Percentiles rank a stretch among this genome's conserved stretches.
phyloP scores from a whole-genome alignment of 805 yeast species.

The Lachancea kluyveri region DNA sequence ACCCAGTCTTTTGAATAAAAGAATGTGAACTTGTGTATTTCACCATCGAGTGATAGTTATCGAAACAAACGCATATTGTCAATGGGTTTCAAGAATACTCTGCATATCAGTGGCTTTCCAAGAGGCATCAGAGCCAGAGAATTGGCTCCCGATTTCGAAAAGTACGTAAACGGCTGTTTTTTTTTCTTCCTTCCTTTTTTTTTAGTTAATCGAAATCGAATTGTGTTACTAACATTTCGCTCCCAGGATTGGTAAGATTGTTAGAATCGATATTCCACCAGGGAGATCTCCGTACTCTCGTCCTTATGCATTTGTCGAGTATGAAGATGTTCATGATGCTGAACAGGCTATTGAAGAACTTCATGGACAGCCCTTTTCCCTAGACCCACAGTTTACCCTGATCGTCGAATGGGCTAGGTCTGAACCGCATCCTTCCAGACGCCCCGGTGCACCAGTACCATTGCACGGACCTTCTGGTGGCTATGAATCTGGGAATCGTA shows the following conservation, averaged over 20 bases:
- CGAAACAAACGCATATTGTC: too few relatives aligned
- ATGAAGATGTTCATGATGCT: slow-evolving; percentile 44
- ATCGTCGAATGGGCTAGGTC: slow-evolving; percentile 52
- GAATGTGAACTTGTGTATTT: too few relatives aligned
- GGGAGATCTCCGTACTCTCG: slow-evolving; percentile 53
- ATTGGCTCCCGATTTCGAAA: slow-evolving; percentile 54
- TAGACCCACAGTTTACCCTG: slow-evolving; percentile 36
- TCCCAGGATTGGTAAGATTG: slow-evolving; percentile 45
- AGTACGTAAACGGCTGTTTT: slow-evolving; percentile 37
- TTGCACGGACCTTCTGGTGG: slow-evolving; percentile 1
- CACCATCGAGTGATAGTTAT: too few relatives aligned
- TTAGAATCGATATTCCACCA: slow-evolving; percentile 57
- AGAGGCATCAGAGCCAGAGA: slow-evolving; percentile 49
- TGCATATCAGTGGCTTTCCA: slow-evolving; percentile 50
- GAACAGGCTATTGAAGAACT: slow-evolving; percentile 44
- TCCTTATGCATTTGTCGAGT: slow-evolving; percentile 61
- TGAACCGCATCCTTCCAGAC: slow-evolving; percentile 41
- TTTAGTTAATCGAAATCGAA: slow-evolving; percentile 3
- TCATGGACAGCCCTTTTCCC: slow-evolving; percentile 40
- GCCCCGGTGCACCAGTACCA: slow-evolving; percentile 2
- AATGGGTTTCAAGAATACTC: slow-evolving; percentile 31
- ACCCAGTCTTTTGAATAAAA: too few relatives aligned
- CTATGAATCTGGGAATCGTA: slow-evolving; percentile 7
- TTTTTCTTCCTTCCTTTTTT: slow-evolving; percentile 1
- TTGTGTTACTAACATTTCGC: slow-evolving; percentile 7